Conservation (phyloP, 2,329 filamentous ascomycete genomes). For the Diaporthe sp. region DNA sequence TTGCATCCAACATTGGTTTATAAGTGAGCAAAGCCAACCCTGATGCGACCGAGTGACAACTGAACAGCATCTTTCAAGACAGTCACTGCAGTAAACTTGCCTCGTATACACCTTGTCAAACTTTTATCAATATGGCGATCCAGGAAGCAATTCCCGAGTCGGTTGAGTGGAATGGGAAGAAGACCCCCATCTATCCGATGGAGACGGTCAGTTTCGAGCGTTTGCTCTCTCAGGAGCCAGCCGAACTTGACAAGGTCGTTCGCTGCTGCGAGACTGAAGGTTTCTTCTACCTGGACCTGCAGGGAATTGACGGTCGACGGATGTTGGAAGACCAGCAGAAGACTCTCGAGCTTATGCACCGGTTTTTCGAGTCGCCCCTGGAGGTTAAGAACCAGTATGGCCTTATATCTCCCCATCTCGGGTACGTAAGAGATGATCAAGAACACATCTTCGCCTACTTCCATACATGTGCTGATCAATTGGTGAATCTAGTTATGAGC, state of each 20-base stretch:
- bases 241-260: slow-evolving; percentile 66
- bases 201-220: slow-evolving; percentile 66
- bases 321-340: slow-evolving; percentile 67
- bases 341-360: slow-evolving; percentile 67
- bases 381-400: slow-evolving; percentile 71
- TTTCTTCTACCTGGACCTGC: slow-evolving; percentile 70
- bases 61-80: neutral
- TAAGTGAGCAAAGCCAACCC: neutral
- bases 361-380: slow-evolving; percentile 66
- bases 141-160: slow-evolving; percentile 57
- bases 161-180: slow-evolving; percentile 63
- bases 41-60: neutral
- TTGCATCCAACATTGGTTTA: neutral
- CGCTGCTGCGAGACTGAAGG: slow-evolving; percentile 64
- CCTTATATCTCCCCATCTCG: slow-evolving; percentile 66
- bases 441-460: slow-evolving; percentile 1
- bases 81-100: neutral
- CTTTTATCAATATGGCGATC: slow-evolving; percentile 52
- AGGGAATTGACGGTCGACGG: slow-evolving; percentile 66
- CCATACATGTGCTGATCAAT: neutral
- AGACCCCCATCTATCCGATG: slow-evolving; percentile 56
- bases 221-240: slow-evolving; percentile 67
- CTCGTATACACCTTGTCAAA: neutral
- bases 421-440: slow-evolving; percentile 50
- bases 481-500: slow-evolving; percentile 57